Conservation (phyloP, 2,329 filamentous ascomycete species). For the Ceratocystis huliohia region DNA sequence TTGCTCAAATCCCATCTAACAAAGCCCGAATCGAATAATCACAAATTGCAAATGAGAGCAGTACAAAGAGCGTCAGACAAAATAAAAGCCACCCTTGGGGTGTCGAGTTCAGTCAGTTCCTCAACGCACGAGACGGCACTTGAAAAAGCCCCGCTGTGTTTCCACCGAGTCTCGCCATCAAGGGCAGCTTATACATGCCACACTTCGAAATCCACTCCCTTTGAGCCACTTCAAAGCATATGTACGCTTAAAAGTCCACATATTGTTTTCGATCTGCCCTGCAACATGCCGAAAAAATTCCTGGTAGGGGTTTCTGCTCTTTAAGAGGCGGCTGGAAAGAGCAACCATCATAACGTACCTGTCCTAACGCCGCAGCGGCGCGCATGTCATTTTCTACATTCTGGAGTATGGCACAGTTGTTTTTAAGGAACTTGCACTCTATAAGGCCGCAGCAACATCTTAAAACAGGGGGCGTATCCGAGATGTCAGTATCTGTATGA, state of each 20-base stretch:
- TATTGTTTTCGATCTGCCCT: background rate
- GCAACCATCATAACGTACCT: conserved; percentile 52
- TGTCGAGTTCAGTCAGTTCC: too few species aligned
- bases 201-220: conserved; percentile 3
- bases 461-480: conserved; percentile 29
- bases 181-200: conserved; percentile 11
- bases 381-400: conserved; percentile 78
- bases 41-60: background rate
- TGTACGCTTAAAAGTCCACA: conserved; percentile 6
- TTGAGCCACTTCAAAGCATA: conserved; percentile 9
- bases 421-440: conserved; percentile 67
- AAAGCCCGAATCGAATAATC: background rate
- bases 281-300: conserved; percentile 6
- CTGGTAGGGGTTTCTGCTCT: background rate
- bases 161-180: background rate
- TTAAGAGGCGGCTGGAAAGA: background rate
- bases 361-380: conserved; percentile 74
- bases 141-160: background rate
- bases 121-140: too few species aligned
- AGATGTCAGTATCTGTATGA: background rate
- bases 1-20: background rate
- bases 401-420: conserved; percentile 66
- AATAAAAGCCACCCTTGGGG: too few species aligned
- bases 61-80: background rate
- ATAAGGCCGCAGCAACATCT: conserved; percentile 75